phyloP scores from a whole-genome alignment of 1,284 basidiomycete genomes.

The Exobasidium cylindrosporum region DNA sequence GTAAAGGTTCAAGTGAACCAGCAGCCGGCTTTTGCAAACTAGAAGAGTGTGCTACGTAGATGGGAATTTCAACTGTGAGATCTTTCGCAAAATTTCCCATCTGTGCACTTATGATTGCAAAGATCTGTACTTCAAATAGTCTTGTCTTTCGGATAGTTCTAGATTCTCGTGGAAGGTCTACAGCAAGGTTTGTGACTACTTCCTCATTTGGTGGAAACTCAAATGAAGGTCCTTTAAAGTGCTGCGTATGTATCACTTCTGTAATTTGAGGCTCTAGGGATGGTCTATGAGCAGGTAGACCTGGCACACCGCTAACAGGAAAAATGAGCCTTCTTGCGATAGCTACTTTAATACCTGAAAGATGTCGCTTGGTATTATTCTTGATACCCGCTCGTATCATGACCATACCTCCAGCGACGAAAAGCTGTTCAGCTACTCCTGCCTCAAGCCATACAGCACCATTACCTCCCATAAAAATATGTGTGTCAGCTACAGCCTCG shows the following conservation, averaged over 20 bases:
- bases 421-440: conserved; percentile 34
- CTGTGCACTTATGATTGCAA: conserved; percentile 30
- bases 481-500: conserved; percentile 42
- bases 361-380: conserved; percentile 46
- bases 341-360: conserved; percentile 39
- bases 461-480: conserved; percentile 48
- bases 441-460: conserved; percentile 50
- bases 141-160: conserved; percentile 45
- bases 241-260: conserved; percentile 39
- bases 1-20: conserved; percentile 16
- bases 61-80: conserved; percentile 40
- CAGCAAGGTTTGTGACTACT: conserved; percentile 34
- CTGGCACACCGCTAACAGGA: conserved; percentile 31
- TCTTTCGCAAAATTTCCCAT: conserved; percentile 49
- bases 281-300: conserved; percentile 20
- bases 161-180: conserved; percentile 39
- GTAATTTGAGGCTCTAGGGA: conserved; percentile 45
- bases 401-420: conserved; percentile 38
- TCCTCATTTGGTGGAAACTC: conserved; percentile 42
- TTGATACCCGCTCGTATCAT: conserved; percentile 41
- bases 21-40: conserved; percentile 27
- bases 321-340: conserved; percentile 44
- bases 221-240: conserved; percentile 44
- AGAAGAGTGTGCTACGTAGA: conserved; percentile 41
- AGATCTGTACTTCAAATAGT: conserved; percentile 39